Percentiles rank a stretch among this genome's conserved stretches.
phyloP scores from a whole-genome alignment of 73 alveolate genomes.

The Symbiodinium natans region DNA sequence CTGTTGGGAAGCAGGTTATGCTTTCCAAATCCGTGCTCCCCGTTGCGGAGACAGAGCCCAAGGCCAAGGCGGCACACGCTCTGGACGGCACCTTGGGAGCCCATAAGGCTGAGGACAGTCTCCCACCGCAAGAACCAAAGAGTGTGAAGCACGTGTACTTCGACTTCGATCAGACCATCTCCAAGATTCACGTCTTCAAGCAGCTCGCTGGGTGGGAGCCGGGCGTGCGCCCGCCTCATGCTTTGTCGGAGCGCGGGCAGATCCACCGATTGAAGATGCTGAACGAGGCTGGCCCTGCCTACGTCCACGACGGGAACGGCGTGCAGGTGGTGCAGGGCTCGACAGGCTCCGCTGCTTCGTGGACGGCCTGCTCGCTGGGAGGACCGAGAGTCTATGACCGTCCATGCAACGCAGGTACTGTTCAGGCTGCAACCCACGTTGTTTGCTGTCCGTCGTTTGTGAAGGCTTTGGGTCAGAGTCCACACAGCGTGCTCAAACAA shows the following conservation, averaged over 20 bases:
- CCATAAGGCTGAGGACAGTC: not conserved
- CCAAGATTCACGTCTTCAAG: constrained; percentile 50
- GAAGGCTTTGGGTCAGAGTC: not conserved
- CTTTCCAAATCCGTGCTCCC: no score
- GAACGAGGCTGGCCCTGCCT: not conserved
- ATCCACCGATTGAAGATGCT: constrained; percentile 61
- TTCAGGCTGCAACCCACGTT: not conserved
- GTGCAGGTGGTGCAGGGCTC: constrained; percentile 42
- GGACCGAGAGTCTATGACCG: not conserved
- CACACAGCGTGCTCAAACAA: not conserved
- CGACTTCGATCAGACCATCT: constrained; percentile 61
- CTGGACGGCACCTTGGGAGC: no score
- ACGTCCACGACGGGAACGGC: not conserved
- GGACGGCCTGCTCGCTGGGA: constrained; percentile 32
- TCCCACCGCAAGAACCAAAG: no score
- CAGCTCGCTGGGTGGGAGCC: constrained; percentile 62
- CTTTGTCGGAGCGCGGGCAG: constrained; percentile 68
- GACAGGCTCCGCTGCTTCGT: constrained; percentile 14
- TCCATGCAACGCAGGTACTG: not conserved
- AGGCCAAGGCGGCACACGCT: no score
- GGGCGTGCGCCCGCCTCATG: constrained; percentile 36
- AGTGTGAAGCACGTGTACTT: constrained; percentile 40
- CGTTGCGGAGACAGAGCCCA: no score
- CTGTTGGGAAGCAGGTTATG: no score
- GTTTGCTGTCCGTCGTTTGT: not conserved